These are phyloP conservation scores for Fusarium citri DNA, from an alignment of 2,329 filamentous ascomycete species.

Conservation along the genomic window DNA sequence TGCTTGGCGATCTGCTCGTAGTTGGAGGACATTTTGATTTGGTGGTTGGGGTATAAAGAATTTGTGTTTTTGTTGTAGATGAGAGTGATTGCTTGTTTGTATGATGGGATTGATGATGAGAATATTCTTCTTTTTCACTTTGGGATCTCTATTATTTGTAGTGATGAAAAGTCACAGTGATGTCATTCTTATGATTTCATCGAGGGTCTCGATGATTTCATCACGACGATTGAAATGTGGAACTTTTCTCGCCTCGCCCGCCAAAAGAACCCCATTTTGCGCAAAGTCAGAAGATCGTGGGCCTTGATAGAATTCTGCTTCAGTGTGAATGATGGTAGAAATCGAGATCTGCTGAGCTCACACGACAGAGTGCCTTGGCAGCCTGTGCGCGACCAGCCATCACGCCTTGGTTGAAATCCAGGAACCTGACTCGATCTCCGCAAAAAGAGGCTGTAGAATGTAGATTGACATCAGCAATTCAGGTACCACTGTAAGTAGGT, in stretches of 20 bases:
- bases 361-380: conserved; percentile 8
- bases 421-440: conserved; percentile 2
- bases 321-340: neutral
- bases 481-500: neutral
- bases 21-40: conserved; percentile 46
- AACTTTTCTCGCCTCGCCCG: conserved; percentile 16
- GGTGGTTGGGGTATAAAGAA: neutral
- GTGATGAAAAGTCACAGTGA: conserved; percentile 19
- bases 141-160: conserved; percentile 24
- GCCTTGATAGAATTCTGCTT: conserved; percentile 8
- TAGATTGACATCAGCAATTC: neutral
- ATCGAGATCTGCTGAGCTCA: conserved; percentile 27
- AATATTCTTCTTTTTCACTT: neutral
- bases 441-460: neutral
- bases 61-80: neutral
- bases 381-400: conserved; percentile 2
- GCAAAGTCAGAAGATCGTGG: neutral
- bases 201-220: conserved; percentile 42
- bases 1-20: conserved; percentile 58
- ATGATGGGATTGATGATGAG: neutral
- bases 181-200: conserved; percentile 46
- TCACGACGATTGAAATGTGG: conserved; percentile 36
- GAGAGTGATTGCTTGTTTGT: neutral
- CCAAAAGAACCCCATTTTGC: neutral
- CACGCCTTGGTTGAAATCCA: neutral